Evolutionary conservation across 805 yeast genomes (phyloP), one percentile per base, ranked within the genome.

Genomic region (Candida xiaguanensis): DNA sequence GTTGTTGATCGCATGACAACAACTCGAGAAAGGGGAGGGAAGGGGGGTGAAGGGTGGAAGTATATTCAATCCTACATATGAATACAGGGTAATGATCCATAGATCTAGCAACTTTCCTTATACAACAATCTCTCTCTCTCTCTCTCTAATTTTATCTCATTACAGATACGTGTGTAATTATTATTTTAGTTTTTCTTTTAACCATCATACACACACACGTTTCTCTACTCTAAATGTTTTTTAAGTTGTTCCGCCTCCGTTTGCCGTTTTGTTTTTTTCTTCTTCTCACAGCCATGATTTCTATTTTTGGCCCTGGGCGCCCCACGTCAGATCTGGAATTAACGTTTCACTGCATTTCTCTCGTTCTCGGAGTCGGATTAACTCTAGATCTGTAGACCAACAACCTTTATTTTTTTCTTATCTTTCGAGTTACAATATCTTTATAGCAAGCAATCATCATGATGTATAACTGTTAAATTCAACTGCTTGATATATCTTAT

Each of bases 391-490:
- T 20, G 6, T 20, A 7, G 24, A 20, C 24, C 9, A 7, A 7
- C 9, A 9, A 20, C 24, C 9, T 20, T 20, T 20, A 9, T 7
- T 9, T 20, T 20, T 20, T 6, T 20, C 24, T 20, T 20, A 9
- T 20, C 24, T 20, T 20, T 20, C 24, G 12, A 11, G 34, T 12
- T 9, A 12, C 6, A 9, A 11, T 12, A 8, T 20, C 14, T n/a
- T 12, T 31, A 11, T 28, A 9, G 9, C 24, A 22, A 22, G 12
- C 12, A 25, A 25, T 35, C 9, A n/a, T 35, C 25, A 34, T 24
- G 40, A 56, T 5, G 65, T 56, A 38, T 55, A 60, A 4, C 63
- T 56, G 38, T 57, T 62, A 46, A 63, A 61, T 40, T 63, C 70
- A 17, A 60, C 36, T 14, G 44, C 40, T 23, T 53, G 43, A 41